Conservation (phyloP, 106 monocot genomes). For the Vanilla planifolia region DNA sequence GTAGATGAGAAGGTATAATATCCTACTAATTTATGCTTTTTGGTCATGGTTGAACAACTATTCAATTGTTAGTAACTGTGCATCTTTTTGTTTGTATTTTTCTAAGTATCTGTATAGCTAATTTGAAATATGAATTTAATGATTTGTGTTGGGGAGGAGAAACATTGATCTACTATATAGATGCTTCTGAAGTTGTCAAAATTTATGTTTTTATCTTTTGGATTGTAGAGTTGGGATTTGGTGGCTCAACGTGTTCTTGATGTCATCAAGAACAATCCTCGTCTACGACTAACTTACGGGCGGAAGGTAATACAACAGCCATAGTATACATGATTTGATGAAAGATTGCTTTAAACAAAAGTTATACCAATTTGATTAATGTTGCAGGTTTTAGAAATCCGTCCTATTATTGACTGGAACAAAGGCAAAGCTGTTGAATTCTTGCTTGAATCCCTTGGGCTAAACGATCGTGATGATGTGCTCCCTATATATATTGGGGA, state of each 20-base stretch:
- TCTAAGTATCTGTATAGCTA: not conserved
- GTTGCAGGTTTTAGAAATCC: conserved; percentile 83
- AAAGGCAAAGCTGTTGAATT: conserved; percentile 93
- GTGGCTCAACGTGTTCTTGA: conserved; percentile 52
- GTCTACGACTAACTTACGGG: conserved; percentile 60
- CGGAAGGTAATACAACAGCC: conserved; percentile 46
- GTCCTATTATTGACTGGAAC: conserved; percentile 81
- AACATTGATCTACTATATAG: no score
- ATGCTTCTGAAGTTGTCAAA: no score
- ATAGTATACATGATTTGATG: not conserved
- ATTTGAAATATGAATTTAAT: not conserved
- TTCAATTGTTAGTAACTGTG: no score
- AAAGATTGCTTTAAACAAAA: no score
- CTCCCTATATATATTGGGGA: conserved; percentile 79
- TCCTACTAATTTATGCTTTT: not conserved
- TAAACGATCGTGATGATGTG: conserved; percentile 39
- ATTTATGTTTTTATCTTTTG: no score
- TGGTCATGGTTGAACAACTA: no score
- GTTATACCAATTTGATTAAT: no score
- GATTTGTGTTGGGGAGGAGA: no score
- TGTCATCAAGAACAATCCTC: conserved; percentile 56
- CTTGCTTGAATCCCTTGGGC: conserved; percentile 76
- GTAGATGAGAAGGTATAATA: conserved; percentile 55
- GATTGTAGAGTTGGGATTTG: conserved; percentile 41
- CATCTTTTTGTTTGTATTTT: not conserved